Evolutionary conservation across 2,329 filamentous ascomycete genomes (phyloP).

Genomic region (Pseudogymnoascus sp.): DNA sequence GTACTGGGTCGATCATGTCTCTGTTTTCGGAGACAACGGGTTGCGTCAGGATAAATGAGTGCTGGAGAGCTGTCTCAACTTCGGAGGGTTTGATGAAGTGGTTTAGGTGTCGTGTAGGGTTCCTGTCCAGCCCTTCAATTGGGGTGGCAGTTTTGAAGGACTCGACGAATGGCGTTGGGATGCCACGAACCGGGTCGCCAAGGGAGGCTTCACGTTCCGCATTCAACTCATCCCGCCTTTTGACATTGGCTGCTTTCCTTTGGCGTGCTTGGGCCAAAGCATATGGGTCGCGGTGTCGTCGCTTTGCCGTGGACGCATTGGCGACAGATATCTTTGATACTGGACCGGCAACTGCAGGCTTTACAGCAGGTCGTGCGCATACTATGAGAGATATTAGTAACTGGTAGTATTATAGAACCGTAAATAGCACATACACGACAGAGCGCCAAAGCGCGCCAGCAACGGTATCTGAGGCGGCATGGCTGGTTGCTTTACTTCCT

Average conservation of each 20-base stretch:
- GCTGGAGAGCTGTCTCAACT: slow-evolving; percentile 55
- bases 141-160: slow-evolving; percentile 55
- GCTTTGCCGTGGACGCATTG: slow-evolving; percentile 54
- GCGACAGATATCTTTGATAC: slow-evolving; percentile 57
- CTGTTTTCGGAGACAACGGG: slow-evolving; percentile 36
- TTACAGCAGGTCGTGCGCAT: slow-evolving; percentile 48
- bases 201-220: slow-evolving; percentile 53
- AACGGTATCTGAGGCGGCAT: slow-evolving; percentile 62
- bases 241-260: slow-evolving; percentile 73
- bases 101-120: slow-evolving; percentile 52
- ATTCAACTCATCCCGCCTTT: slow-evolving; percentile 61
- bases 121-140: slow-evolving; percentile 36
- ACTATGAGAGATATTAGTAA: slow-evolving; percentile 34
- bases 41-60: slow-evolving; percentile 59
- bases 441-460: slow-evolving; percentile 49
- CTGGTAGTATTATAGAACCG: background rate
- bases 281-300: slow-evolving; percentile 71
- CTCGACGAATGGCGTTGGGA: slow-evolving; percentile 71
- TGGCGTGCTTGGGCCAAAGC: slow-evolving; percentile 71
- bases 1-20: slow-evolving; percentile 35
- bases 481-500: slow-evolving; percentile 13
- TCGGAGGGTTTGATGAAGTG: slow-evolving; percentile 63
- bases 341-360: slow-evolving; percentile 38
- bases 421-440: slow-evolving; percentile 45
- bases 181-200: slow-evolving; percentile 73